Evolutionary conservation across 2,329 filamentous ascomycete species (phyloP).

Genomic region (Xylariaceae sp.): DNA sequence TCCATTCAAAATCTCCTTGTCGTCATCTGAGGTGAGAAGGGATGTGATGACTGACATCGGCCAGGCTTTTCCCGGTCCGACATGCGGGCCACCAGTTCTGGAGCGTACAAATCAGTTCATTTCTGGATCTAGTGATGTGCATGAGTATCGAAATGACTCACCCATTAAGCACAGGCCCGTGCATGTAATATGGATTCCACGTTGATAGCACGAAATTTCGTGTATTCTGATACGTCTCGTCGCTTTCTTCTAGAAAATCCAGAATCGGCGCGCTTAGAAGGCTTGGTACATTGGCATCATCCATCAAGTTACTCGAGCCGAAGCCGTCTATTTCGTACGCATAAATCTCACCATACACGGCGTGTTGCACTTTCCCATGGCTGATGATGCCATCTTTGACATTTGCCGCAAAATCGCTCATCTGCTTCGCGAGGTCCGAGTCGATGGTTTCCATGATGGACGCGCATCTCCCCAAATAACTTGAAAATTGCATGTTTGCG

Average conservation of each 20-base stretch:
- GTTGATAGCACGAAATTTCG: constrained; percentile 67
- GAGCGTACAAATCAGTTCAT: background rate
- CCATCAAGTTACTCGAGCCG: constrained; percentile 54
- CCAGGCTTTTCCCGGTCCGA: constrained; percentile 70
- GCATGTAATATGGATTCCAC: constrained; percentile 70
- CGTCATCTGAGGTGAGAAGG: constrained; percentile 58
- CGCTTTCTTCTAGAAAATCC: constrained; percentile 39
- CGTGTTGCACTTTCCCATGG: constrained; percentile 61
- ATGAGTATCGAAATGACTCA: constrained; percentile 26
- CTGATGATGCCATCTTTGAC: constrained; percentile 63
- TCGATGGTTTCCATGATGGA: constrained; percentile 27
- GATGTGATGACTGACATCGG: constrained; percentile 81
- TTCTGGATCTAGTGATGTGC: background rate
- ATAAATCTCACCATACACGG: constrained; percentile 59
- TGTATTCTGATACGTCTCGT: constrained; percentile 68
- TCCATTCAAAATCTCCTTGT: constrained; percentile 30
- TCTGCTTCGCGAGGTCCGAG: constrained; percentile 34
- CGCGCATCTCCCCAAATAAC: constrained; percentile 44
- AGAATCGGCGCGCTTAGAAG: constrained; percentile 53
- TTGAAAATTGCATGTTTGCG: constrained; percentile 67
- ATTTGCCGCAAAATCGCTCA: constrained; percentile 49
- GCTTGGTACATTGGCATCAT: constrained; percentile 58
- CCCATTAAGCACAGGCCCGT: constrained; percentile 46
- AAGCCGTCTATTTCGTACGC: constrained; percentile 66
- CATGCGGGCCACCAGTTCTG: constrained; percentile 47